A percentile compares a stretch with the other conserved stretches of the same genome.
Conservation (phyloP, 768 basidiomycete genomes). For the Galerina marginata region DNA sequence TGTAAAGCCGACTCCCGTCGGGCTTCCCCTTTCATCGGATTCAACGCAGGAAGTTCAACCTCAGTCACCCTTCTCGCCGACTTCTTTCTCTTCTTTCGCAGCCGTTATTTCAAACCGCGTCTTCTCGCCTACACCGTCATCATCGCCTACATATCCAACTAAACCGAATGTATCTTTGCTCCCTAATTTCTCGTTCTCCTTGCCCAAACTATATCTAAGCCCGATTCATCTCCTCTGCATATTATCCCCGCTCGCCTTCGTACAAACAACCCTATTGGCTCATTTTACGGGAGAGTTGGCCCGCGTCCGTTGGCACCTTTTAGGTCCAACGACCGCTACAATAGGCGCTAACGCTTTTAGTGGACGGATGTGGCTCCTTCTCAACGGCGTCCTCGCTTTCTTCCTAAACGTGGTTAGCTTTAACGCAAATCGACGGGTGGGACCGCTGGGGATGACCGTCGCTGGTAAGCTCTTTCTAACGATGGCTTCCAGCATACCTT, state of each 20-base stretch:
- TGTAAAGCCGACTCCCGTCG: conserved; percentile 21
- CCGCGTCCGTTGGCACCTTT: conserved; percentile 44
- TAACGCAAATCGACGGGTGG: conserved; percentile 92
- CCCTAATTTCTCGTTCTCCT: conserved; percentile 12
- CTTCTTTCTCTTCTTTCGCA: conserved; percentile 18
- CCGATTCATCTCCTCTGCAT: conserved; percentile 88
- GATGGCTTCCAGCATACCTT: not conserved
- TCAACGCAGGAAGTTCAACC: not conserved
- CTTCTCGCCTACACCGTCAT: conserved; percentile 17
- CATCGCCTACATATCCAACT: conserved; percentile 11
- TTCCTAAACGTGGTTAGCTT: conserved; percentile 94
- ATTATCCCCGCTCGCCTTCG: conserved; percentile 91
- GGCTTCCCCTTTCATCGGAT: conserved; percentile 20
- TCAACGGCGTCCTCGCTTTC: conserved; percentile 91
- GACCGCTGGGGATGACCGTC: conserved; percentile 90
- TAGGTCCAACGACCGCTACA: conserved; percentile 26
- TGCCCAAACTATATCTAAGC: conserved; percentile 39
- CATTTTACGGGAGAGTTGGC: conserved; percentile 82
- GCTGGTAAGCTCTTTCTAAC: conserved; percentile 58
- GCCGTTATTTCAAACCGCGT: conserved; percentile 9
- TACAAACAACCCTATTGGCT: conserved; percentile 83
- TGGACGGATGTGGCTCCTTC: conserved; percentile 58
- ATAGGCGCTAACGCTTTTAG: conserved; percentile 27
- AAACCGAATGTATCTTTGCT: conserved; percentile 10
- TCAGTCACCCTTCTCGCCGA: conserved; percentile 15